Conservation (phyloP, 1,284 basidiomycete genomes). For the Heterobasidion annosum region DNA sequence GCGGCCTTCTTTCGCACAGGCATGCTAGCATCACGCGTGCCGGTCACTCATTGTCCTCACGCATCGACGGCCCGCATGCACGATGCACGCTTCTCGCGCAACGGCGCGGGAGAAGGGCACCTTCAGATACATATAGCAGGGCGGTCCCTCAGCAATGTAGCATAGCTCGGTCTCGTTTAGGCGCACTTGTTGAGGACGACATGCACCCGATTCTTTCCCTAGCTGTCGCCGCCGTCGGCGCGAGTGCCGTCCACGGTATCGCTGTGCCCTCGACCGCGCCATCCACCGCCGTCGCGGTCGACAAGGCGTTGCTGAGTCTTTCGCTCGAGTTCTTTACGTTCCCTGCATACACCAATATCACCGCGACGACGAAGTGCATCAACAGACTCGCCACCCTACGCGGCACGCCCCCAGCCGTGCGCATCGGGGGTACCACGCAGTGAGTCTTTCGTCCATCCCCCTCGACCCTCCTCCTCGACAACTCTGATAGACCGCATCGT, state of each 20-base stretch:
- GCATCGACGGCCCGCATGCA: too few relatives aligned
- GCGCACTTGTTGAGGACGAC: too few relatives aligned
- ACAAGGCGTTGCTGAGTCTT: constrained; percentile 25
- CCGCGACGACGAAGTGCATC: constrained; percentile 27
- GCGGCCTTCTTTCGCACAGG: too few relatives aligned
- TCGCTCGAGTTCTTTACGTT: constrained; percentile 35
- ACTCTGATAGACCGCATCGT: not conserved
- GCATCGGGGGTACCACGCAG: constrained; percentile 37
- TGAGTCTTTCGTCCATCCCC: constrained; percentile 11
- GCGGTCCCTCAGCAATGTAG: too few relatives aligned
- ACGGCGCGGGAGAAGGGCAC: too few relatives aligned
- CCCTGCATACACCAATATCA: constrained; percentile 26
- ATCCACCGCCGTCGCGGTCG: constrained; percentile 19
- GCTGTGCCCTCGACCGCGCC: constrained; percentile 22
- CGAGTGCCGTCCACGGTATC: constrained; percentile 5
- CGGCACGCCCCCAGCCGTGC: constrained; percentile 26
- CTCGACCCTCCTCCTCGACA: not conserved
- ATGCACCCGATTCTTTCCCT: too few relatives aligned
- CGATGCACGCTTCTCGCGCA: too few relatives aligned
- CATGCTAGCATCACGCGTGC: too few relatives aligned
- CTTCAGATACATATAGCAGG: too few relatives aligned
- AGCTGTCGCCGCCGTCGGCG: too few relatives aligned
- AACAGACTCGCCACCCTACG: constrained; percentile 24
- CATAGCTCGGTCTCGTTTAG: too few relatives aligned
- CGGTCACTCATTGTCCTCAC: too few relatives aligned